Evolutionary conservation across 225 moss, liverwort and hornwort species (phyloP).

Genomic region (Bryum argenteum): DNA sequence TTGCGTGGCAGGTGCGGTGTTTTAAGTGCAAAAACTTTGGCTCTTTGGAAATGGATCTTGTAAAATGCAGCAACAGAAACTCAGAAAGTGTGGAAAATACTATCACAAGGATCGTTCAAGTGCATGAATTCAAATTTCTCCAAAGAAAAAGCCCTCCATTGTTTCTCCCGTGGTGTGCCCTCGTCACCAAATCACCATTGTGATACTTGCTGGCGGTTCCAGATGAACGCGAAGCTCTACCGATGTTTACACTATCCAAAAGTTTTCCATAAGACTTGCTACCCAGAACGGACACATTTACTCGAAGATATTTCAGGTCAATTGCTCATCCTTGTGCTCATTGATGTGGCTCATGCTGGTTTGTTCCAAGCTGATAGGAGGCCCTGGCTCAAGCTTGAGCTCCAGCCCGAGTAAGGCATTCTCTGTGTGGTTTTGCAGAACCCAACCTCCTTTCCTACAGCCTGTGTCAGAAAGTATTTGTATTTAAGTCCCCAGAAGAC

Average conservation of each 20-base stretch:
- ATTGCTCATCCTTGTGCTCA: no score
- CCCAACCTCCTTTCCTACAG: no score
- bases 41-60: conserved; percentile 44
- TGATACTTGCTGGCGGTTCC: conserved; percentile 51
- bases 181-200: conserved; percentile 68
- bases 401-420: no score
- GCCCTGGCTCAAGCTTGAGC: no score
- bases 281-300: conserved; percentile 58
- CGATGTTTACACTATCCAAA: conserved; percentile 64
- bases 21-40: conserved; percentile 72
- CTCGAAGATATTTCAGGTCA: conserved; percentile 71
- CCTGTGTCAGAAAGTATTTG: no score
- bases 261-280: conserved; percentile 61
- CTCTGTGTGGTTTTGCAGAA: no score
- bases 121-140: conserved; percentile 48
- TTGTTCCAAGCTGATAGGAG: no score
- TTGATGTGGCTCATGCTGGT: no score
- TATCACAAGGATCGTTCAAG: conserved; percentile 59
- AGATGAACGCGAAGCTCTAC: conserved; percentile 44
- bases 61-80: conserved; percentile 46
- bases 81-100: conserved; percentile 60
- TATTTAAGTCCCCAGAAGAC: no score
- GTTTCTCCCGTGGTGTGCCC: conserved; percentile 53
- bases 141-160: conserved; percentile 27
- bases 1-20: conserved; percentile 54